A percentile compares a stretch with the other conserved stretches of the same genome.
These are phyloP conservation scores for Polyplosphaeria fusca DNA, from an alignment of 495 filamentous ascomycete genomes.

Conservation along the genomic window DNA sequence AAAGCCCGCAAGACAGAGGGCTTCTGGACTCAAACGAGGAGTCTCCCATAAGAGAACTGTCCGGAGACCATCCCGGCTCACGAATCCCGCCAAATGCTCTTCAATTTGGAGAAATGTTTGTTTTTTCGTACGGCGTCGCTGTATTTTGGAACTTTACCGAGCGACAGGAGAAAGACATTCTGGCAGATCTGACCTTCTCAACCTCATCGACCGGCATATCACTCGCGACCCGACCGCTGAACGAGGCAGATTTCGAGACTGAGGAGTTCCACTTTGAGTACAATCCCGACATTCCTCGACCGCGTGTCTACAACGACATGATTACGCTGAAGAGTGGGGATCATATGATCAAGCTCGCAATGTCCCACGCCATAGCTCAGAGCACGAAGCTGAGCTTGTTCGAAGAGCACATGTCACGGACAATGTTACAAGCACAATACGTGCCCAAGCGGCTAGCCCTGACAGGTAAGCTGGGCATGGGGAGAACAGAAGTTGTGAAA, in stretches of 20 bases:
- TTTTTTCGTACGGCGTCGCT: slow-evolving; percentile 95
- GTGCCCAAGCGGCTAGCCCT: slow-evolving; percentile 84
- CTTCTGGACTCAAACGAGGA: slow-evolving; percentile 7
- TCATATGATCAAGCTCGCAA: slow-evolving; percentile 98
- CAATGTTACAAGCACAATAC: slow-evolving; percentile 89
- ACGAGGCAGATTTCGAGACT: slow-evolving; percentile 89
- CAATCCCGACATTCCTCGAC: slow-evolving; percentile 74
- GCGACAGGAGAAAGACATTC: slow-evolving; percentile 90
- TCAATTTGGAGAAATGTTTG: slow-evolving; percentile 91
- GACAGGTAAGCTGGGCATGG: slow-evolving; percentile 89
- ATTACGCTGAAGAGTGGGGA: slow-evolving; percentile 91
- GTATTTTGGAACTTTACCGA: slow-evolving; percentile 99
- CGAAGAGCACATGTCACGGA: slow-evolving; percentile 92
- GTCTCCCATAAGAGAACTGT: slow-evolving; percentile 10
- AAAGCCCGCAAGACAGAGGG: slow-evolving; percentile 36
- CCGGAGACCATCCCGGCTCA: slow-evolving; percentile 18
- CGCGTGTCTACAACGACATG: slow-evolving; percentile 97
- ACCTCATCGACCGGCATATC: slow-evolving; percentile 52
- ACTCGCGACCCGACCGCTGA: slow-evolving; percentile 65
- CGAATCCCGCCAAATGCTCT: slow-evolving; percentile 62
- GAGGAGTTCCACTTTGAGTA: slow-evolving; percentile 99
- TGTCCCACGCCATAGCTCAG: slow-evolving; percentile 95
- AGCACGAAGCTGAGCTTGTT: slow-evolving; percentile 97
- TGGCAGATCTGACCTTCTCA: slow-evolving; percentile 93
- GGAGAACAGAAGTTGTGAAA: slow-evolving; percentile 82